phyloP scores from a whole-genome alignment of 345 rosid genomes.

The Arabis alpina region DNA sequence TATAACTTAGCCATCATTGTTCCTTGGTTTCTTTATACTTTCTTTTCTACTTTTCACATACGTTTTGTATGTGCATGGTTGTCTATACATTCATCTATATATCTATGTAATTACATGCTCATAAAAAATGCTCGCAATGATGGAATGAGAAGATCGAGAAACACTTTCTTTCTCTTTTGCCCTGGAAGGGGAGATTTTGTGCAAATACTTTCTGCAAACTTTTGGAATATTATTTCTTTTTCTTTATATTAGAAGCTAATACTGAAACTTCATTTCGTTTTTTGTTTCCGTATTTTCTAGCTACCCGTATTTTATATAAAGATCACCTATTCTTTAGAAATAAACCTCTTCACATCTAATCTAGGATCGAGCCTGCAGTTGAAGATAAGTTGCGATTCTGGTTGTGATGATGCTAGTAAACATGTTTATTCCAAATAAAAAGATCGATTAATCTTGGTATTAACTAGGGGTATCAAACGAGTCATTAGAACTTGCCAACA shows the following conservation, averaged over 20 bases:
- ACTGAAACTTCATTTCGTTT: too few relatives aligned
- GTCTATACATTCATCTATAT: neutral
- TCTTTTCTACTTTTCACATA: conserved; percentile 19
- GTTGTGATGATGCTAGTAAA: too few relatives aligned
- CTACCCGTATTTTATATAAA: too few relatives aligned
- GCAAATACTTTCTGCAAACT: conserved; percentile 36
- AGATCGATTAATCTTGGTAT: too few relatives aligned
- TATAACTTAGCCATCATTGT: conserved; percentile 46
- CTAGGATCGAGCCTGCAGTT: too few relatives aligned
- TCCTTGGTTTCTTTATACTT: conserved; percentile 26
- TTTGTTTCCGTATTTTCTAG: too few relatives aligned
- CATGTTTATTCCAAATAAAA: too few relatives aligned
- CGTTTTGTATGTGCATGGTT: conserved; percentile 22
- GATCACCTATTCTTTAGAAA: too few relatives aligned
- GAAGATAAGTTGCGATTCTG: too few relatives aligned
- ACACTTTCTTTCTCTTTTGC: conserved; percentile 45
- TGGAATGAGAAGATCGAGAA: conserved; percentile 42
- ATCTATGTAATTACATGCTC: neutral
- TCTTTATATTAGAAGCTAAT: conserved; percentile 33
- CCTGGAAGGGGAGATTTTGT: conserved; percentile 28
- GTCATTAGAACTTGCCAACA: too few relatives aligned
- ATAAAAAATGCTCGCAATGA: conserved; percentile 41
- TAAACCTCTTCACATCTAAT: too few relatives aligned
- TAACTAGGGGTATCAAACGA: too few relatives aligned
- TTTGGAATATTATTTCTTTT: conserved; percentile 50